Conservation (phyloP, 768 basidiomycete species). For the Pisolithus albus region DNA sequence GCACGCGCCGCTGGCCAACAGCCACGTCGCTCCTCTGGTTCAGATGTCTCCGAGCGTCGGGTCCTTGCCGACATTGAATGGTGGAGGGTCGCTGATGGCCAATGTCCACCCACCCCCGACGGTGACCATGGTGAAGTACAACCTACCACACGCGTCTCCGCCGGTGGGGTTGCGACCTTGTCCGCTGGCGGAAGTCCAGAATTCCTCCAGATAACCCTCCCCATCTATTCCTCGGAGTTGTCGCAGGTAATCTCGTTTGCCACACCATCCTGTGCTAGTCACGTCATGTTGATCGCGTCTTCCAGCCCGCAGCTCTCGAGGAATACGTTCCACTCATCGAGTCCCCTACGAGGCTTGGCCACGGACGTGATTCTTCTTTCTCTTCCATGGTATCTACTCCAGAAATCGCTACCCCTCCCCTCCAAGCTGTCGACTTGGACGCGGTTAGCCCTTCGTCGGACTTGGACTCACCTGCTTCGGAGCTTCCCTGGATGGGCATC, state of each 20-base stretch:
- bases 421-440: conserved; percentile 35
- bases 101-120: conserved; percentile 38
- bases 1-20: conserved; percentile 31
- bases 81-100: conserved; percentile 76
- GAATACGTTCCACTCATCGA: conserved; percentile 48
- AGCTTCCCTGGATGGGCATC: conserved; percentile 16
- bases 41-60: conserved; percentile 56
- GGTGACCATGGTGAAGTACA: conserved; percentile 27
- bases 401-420: conserved; percentile 33
- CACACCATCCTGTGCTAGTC: neutral
- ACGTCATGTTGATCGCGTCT: conserved; percentile 19
- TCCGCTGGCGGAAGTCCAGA: conserved; percentile 34
- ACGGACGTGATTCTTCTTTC: conserved; percentile 40
- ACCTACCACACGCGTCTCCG: conserved; percentile 6
- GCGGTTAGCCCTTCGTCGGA: conserved; percentile 33
- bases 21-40: conserved; percentile 59
- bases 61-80: conserved; percentile 85
- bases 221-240: conserved; percentile 15
- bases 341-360: conserved; percentile 40
- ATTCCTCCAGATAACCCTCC: conserved; percentile 32
- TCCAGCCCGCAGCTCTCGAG: conserved; percentile 30
- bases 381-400: conserved; percentile 57
- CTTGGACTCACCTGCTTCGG: conserved; percentile 23
- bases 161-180: conserved; percentile 26
- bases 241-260: conserved; percentile 17